Evolutionary conservation across 306 rosid species (phyloP).

Genomic region (Prinsepia uniflora): DNA sequence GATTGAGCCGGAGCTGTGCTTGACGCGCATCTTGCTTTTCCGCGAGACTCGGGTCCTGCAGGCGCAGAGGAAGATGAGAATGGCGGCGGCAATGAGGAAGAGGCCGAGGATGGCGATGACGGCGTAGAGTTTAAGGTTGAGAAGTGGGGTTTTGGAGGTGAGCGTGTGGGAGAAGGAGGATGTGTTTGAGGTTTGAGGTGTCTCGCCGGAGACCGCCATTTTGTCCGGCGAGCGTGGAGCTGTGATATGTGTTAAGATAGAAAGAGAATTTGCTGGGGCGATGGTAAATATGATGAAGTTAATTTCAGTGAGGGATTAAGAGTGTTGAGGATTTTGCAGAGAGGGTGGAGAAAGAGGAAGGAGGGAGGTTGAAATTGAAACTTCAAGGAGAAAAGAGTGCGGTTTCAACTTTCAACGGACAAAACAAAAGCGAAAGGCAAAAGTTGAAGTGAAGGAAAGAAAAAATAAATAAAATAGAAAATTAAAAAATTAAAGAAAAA

Average conservation of each 20-base stretch:
- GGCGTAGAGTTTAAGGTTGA: slow-evolving; percentile 48
- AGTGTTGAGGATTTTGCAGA: slow-evolving; percentile 4
- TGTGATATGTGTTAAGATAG: not conserved
- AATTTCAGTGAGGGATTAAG: not conserved
- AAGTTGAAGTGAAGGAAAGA: not conserved
- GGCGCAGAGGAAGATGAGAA: slow-evolving; percentile 50
- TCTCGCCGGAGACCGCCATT: slow-evolving; percentile 46
- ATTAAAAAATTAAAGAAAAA: not conserved
- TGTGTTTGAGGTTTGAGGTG: slow-evolving; percentile 16
- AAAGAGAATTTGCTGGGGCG: slow-evolving; percentile 8
- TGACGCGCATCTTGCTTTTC: slow-evolving; percentile 36
- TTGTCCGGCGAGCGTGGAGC: slow-evolving; percentile 22
- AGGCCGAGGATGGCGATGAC: slow-evolving; percentile 40
- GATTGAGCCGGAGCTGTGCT: slow-evolving; percentile 76
- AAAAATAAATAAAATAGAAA: not conserved
- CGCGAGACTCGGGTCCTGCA: slow-evolving; percentile 35
- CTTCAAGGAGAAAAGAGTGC: slow-evolving; percentile 10
- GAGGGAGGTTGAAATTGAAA: not conserved
- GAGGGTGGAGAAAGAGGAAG: not conserved
- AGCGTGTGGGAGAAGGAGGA: slow-evolving; percentile 37
- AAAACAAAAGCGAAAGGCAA: slow-evolving; percentile 32
- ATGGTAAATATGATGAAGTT: slow-evolving; percentile 1
- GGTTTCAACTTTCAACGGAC: slow-evolving; percentile 67
- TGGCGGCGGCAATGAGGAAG: slow-evolving; percentile 29
- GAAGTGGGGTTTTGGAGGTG: slow-evolving; percentile 28